Percentiles rank a stretch among this genome's conserved stretches.
These are phyloP conservation scores for Fusarium sp. DNA, from an alignment of 2,329 filamentous ascomycete genomes.

Conservation along the genomic window DNA sequence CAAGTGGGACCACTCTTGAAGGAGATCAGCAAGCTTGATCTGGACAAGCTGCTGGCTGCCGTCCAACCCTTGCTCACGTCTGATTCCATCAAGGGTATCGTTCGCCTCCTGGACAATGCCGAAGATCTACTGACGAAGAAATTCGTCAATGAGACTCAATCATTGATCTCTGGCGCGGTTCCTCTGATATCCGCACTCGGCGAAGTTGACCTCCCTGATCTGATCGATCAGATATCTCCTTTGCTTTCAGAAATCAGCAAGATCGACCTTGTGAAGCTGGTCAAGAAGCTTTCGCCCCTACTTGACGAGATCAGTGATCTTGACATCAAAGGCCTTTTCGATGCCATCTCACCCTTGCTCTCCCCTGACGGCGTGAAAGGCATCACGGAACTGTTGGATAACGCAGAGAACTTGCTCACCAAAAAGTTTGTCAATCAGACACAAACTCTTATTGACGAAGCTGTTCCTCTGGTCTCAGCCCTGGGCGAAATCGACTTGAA, in stretches of 20 bases:
- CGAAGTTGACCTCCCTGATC: conserved; percentile 39
- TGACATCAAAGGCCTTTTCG: conserved; percentile 49
- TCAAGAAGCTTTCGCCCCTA: conserved; percentile 46
- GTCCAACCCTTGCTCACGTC: conserved; percentile 45
- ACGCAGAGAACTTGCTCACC: conserved; percentile 51
- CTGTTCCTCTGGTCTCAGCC: conserved; percentile 51
- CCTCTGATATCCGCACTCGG: conserved; percentile 39
- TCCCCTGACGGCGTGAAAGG: conserved; percentile 49
- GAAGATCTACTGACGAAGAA: conserved; percentile 44
- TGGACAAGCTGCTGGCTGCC: conserved; percentile 45
- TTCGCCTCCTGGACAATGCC: conserved; percentile 48
- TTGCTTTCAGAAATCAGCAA: conserved; percentile 48
- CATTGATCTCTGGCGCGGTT: conserved; percentile 44
- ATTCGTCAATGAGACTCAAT: conserved; percentile 46
- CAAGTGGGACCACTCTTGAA: conserved; percentile 52
- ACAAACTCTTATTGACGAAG: conserved; percentile 48
- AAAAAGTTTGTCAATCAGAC: conserved; percentile 48
- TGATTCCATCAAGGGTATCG: conserved; percentile 46
- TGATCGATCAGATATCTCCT: conserved; percentile 45
- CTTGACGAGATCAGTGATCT: conserved; percentile 47
- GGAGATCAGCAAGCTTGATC: conserved; percentile 46
- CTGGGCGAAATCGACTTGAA: conserved; percentile 51
- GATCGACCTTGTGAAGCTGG: conserved; percentile 46
- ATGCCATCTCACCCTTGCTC: conserved; percentile 50
- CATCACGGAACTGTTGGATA: conserved; percentile 49